phyloP scores from a whole-genome alignment of 2,329 filamentous ascomycete genomes.

The Hypocrella siamensis region DNA sequence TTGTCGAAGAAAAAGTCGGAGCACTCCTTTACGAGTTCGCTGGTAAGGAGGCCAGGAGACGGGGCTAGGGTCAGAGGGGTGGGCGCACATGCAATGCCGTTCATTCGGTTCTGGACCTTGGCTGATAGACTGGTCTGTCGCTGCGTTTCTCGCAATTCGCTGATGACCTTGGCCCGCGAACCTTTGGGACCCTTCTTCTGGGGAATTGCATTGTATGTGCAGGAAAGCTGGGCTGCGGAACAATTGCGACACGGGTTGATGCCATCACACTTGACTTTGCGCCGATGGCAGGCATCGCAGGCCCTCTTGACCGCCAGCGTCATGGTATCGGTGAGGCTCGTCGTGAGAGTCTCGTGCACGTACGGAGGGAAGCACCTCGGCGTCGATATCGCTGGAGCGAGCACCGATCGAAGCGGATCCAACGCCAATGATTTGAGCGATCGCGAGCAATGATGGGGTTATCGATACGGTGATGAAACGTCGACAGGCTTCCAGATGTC shows the following conservation, averaged over 20 bases:
- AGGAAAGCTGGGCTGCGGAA: conserved; percentile 47
- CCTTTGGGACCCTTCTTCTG: conserved; percentile 67
- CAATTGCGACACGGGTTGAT: conserved; percentile 59
- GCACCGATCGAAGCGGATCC: not conserved
- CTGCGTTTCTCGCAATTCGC: conserved; percentile 54
- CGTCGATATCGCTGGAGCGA: conserved; percentile 1
- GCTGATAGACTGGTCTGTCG: conserved; percentile 47
- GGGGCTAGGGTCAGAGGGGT: conserved; percentile 32
- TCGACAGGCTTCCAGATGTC: conserved; percentile 1
- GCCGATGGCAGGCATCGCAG: conserved; percentile 58
- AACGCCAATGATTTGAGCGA: not conserved
- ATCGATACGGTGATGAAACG: conserved; percentile 4
- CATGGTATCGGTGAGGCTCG: conserved; percentile 17
- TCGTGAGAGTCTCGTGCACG: not conserved
- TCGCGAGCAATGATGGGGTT: not conserved
- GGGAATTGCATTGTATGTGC: conserved; percentile 60
- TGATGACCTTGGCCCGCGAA: conserved; percentile 60
- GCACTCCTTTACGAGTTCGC: conserved; percentile 49
- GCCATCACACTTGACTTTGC: conserved; percentile 61
- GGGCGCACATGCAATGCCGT: conserved; percentile 34
- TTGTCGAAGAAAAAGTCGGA: conserved; percentile 54
- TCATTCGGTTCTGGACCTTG: conserved; percentile 44
- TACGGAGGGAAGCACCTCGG: conserved; percentile 1
- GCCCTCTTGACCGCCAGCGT: conserved; percentile 42
- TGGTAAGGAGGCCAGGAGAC: conserved; percentile 43